Evolutionary conservation across 2,329 filamentous ascomycete species (phyloP).

Genomic region (Atkinsonella hypoxylon): DNA sequence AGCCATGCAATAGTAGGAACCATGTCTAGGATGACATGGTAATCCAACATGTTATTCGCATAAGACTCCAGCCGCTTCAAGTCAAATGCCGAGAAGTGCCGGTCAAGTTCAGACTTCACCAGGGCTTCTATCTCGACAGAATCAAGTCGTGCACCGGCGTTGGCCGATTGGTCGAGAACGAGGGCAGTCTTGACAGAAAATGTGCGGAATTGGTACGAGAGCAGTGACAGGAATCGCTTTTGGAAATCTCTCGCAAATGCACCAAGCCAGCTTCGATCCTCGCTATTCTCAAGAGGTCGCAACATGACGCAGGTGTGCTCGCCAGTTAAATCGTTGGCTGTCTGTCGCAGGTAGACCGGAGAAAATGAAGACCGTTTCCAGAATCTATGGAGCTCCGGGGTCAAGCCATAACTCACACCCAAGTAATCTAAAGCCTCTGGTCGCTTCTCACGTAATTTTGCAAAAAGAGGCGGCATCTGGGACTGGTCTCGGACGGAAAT

Average conservation of each 20-base stretch:
- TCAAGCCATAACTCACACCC: conserved; percentile 91
- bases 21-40: conserved; percentile 92
- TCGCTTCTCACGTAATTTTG: conserved; percentile 72
- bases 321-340: conserved; percentile 88
- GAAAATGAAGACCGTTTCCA: conserved; percentile 84
- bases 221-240: conserved; percentile 74
- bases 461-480: conserved; percentile 87
- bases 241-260: conserved; percentile 92
- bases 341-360: conserved; percentile 90
- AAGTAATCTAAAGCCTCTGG: conserved; percentile 79
- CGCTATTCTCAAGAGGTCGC: conserved; percentile 55
- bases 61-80: conserved; percentile 92
- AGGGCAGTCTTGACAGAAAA: conserved; percentile 72
- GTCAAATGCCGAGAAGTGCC: conserved; percentile 76
- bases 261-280: conserved; percentile 73
- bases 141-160: conserved; percentile 57
- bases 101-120: conserved; percentile 65
- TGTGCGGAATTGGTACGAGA: conserved; percentile 83
- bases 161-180: conserved; percentile 79
- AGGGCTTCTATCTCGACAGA: conserved; percentile 38
- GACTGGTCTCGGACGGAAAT: conserved; percentile 82
- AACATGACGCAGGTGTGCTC: conserved; percentile 99
- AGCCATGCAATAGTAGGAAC: conserved; percentile 70
- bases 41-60: conserved; percentile 93
- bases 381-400: conserved; percentile 79